These are phyloP conservation scores for Moringa oleifera DNA, from an alignment of 345 rosid species.

Conservation along the genomic window DNA sequence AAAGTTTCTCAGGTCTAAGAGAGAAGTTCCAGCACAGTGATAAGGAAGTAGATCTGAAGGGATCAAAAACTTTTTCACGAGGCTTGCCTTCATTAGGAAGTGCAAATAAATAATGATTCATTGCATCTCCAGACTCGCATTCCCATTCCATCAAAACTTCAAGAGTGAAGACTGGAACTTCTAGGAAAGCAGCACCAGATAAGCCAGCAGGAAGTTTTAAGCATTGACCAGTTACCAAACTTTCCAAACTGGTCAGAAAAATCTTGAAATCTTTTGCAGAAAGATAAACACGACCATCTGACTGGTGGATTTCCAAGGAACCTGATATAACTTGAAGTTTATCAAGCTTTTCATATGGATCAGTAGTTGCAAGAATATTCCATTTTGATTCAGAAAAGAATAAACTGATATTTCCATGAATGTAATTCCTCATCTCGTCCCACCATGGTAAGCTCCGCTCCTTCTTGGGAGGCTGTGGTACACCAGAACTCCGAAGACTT, in stretches of 20 bases:
- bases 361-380: constrained; percentile 80
- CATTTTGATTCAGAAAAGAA: constrained; percentile 66
- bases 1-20: constrained; percentile 57
- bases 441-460: constrained; percentile 98
- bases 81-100: constrained; percentile 81
- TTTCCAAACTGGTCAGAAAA: constrained; percentile 81
- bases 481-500: constrained; percentile 60
- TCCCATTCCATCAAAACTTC: constrained; percentile 96
- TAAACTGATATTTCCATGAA: constrained; percentile 73
- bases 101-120: constrained; percentile 89
- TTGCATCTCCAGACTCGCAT: constrained; percentile 79
- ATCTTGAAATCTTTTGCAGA: constrained; percentile 79
- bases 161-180: constrained; percentile 66
- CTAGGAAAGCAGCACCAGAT: constrained; percentile 58
- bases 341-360: constrained; percentile 95
- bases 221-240: constrained; percentile 55
- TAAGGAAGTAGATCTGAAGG: constrained; percentile 90
- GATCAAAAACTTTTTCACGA: constrained; percentile 81
- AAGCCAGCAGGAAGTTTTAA: constrained; percentile 51
- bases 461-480: constrained; percentile 57
- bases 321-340: constrained; percentile 68
- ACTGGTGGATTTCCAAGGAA: constrained; percentile 82
- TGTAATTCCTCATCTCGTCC: constrained; percentile 98
- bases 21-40: constrained; percentile 92
- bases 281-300: constrained; percentile 79